Evolutionary conservation across 345 rosid species (phyloP), one percentile per base, ranked within the genome.

Genomic region (Acer saccharum): DNA sequence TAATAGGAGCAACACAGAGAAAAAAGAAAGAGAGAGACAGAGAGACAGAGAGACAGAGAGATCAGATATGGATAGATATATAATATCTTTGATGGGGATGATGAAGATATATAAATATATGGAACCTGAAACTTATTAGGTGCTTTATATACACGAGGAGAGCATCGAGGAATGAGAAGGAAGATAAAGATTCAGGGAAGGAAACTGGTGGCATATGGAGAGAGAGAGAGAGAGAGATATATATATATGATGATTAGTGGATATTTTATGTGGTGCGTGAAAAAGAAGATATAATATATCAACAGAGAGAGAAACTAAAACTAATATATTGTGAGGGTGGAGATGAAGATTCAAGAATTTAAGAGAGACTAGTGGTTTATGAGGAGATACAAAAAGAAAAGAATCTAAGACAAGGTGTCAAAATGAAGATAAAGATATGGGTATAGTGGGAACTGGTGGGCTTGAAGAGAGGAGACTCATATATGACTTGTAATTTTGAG

Each of bases 381-480:
- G 43, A 23, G 54, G 52, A 12, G 43, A 44, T 10, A 21, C 23
- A 60, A 18, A 58, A 20, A 32, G n/a, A 54, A 54, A 6, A 25
- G 66, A 62, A 62, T 73, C 46, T 52, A 71, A 67, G 7, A 23
- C 60, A 6, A 62, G 43, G 57, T 44, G 41, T 50, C 20, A 50
- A 62, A 29, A 50, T 65, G 69, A 74, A 74, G 69, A 74, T 46
- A 74, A 29, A 74, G 62, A 74, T 48, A 48, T 44, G 7, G 55
- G 21, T 46, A 35, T 35, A 64, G 48, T 18, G 70, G 70, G 39
- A 74, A 74, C 60, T 48, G n/a, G 48, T 74, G 63, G 77, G 21
- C 16, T n/a, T 13, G 18, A 46, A 46, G 43, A 63, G 12, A 27
- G 0, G 62, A 61, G 35, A 44, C 39, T 35, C 39, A 5, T 18